Conservation (phyloP, 2,329 filamentous ascomycete genomes). For the Drechmeria coniospora region DNA sequence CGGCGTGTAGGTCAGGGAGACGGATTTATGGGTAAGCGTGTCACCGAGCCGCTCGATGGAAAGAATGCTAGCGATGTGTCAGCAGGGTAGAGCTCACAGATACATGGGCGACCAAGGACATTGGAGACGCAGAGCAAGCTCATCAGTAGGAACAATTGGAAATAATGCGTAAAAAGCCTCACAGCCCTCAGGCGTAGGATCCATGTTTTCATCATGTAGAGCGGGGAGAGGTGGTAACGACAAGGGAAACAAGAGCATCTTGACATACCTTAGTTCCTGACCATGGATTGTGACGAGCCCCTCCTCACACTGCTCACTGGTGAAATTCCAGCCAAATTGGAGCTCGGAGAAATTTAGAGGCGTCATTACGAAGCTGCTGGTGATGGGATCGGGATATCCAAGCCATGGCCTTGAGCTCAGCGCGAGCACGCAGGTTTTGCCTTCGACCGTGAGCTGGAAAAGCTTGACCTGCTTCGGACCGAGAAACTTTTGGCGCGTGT, state of each 20-base stretch:
- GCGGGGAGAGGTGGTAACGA: constrained; percentile 17
- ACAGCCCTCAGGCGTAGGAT: constrained; percentile 39
- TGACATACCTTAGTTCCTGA: constrained; percentile 63
- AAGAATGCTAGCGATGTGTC: constrained; percentile 52
- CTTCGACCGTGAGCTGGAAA: constrained; percentile 79
- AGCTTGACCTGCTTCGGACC: constrained; percentile 81
- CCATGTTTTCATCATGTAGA: constrained; percentile 48
- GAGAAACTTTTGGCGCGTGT: constrained; percentile 87
- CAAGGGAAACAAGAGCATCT: constrained; percentile 5
- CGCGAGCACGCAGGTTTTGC: constrained; percentile 71
- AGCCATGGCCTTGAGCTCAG: constrained; percentile 93
- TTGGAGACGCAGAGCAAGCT: constrained; percentile 12
- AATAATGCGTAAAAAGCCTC: constrained; percentile 40
- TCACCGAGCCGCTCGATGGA: constrained; percentile 75
- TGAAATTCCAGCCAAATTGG: constrained; percentile 93
- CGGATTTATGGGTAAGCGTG: constrained; percentile 73
- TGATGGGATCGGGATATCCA: constrained; percentile 78
- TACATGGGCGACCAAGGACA: background rate
- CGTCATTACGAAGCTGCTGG: constrained; percentile 79
- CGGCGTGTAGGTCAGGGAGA: constrained; percentile 80
- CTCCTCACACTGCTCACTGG: constrained; percentile 83
- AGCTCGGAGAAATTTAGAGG: constrained; percentile 78
- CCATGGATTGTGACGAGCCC: constrained; percentile 90
- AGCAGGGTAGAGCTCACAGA: background rate
- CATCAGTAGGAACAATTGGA: constrained; percentile 98